Conservation (phyloP, 495 filamentous ascomycete genomes). For the Symbiotaphrina buchneri region DNA sequence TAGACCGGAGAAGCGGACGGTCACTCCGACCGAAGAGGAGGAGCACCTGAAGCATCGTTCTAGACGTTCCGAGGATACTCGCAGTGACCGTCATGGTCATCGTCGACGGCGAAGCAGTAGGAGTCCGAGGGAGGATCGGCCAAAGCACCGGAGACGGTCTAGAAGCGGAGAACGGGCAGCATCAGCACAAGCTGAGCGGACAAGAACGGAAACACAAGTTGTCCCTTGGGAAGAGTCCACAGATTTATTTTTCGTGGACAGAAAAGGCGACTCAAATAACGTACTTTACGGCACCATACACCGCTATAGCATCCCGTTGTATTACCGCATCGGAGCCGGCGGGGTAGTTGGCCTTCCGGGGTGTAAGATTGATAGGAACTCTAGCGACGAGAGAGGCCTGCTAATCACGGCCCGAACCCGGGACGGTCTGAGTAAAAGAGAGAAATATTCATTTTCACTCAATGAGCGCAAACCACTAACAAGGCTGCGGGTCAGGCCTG, state of each 20-base stretch:
- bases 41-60: no score
- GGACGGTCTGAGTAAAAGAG: constrained; percentile 8
- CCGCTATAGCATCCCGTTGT: constrained; percentile 34
- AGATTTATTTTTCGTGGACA: constrained; percentile 22
- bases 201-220: constrained; percentile 4
- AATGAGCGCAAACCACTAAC: constrained; percentile 12
- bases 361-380: constrained; percentile 28
- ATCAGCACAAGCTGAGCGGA: constrained; percentile 8
- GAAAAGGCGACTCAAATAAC: constrained; percentile 36
- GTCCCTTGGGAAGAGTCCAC: constrained; percentile 3
- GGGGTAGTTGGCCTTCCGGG: constrained; percentile 29
- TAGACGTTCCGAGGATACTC: no score
- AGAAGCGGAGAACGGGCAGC: neutral
- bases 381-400: constrained; percentile 20
- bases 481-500: constrained; percentile 15
- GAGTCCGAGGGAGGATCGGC: no score
- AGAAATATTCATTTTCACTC: constrained; percentile 15
- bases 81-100: no score
- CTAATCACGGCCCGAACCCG: constrained; percentile 14
- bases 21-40: no score
- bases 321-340: constrained; percentile 34
- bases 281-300: constrained; percentile 36
- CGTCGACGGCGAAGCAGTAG: no score
- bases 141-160: neutral
- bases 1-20: no score